These are phyloP conservation scores for Quercus agrifolia DNA, from an alignment of 306 rosid genomes.

Conservation along the genomic window DNA sequence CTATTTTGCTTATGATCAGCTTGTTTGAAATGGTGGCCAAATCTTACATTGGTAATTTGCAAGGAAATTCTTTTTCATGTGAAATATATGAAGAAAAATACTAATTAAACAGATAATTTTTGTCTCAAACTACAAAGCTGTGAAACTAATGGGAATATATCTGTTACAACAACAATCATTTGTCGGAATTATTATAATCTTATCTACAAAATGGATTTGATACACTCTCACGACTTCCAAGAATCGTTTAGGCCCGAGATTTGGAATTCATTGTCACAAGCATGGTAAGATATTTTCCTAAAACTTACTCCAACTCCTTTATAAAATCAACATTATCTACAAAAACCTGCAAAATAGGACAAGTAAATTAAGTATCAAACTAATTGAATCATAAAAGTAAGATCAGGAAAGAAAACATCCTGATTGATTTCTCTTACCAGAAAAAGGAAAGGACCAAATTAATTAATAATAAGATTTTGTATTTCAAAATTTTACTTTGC, in stretches of 20 bases:
- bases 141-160: conserved; percentile 15
- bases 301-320: conserved; percentile 68
- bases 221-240: conserved; percentile 17
- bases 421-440: neutral
- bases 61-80: neutral
- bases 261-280: conserved; percentile 20
- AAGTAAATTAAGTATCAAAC: neutral
- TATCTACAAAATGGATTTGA: conserved; percentile 56
- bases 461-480: neutral
- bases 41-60: neutral
- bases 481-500: neutral
- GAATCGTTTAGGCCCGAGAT: conserved; percentile 25
- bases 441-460: neutral
- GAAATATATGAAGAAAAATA: neutral
- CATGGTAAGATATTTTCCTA: conserved; percentile 3
- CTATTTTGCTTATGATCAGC: too few species aligned
- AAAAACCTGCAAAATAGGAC: conserved; percentile 63
- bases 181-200: conserved; percentile 23
- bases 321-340: conserved; percentile 84
- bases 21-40: neutral
- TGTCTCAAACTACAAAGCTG: conserved; percentile 27
- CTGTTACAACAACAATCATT: conserved; percentile 25
- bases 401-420: neutral
- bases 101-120: conserved; percentile 7
- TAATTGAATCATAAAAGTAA: neutral